These are phyloP conservation scores for Phytopythium litorale DNA, from an alignment of 352 stramenopile genomes.

Conservation along the genomic window DNA sequence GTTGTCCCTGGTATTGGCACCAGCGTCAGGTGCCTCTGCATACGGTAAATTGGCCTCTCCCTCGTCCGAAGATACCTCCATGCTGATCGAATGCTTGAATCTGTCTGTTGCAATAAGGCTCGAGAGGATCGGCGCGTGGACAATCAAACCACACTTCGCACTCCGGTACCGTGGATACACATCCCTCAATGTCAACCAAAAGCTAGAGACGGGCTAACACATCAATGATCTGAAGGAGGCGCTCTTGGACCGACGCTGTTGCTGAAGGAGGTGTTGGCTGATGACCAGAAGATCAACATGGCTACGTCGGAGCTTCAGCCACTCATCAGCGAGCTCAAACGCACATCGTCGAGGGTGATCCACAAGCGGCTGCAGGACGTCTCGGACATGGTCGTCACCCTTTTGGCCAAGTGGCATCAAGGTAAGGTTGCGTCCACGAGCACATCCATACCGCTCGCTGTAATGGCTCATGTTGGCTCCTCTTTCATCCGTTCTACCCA, in stretches of 20 bases:
- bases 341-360: constrained; percentile 57
- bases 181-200: background rate
- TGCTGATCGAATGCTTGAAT: background rate
- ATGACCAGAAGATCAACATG: constrained; percentile 66
- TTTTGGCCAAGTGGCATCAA: constrained; percentile 69
- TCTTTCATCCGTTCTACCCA: constrained; percentile 6
- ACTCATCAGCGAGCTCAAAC: constrained; percentile 50
- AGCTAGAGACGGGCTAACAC: background rate
- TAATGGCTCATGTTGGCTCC: background rate
- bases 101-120: background rate
- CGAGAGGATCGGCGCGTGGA: background rate
- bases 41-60: background rate
- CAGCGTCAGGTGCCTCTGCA: background rate
- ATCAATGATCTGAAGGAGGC: background rate
- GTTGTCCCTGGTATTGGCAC: background rate
- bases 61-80: background rate
- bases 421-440: constrained; percentile 21
- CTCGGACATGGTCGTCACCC: constrained; percentile 64
- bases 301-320: constrained; percentile 53
- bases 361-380: constrained; percentile 76
- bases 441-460: background rate
- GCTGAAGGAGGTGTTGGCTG: constrained; percentile 40
- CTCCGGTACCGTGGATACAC: background rate
- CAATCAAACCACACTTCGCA: background rate
- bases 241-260: constrained; percentile 7